Evolutionary conservation across 345 rosid species (phyloP), one percentile per base, ranked within the genome.

Genomic region (Citrus unshiu): DNA sequence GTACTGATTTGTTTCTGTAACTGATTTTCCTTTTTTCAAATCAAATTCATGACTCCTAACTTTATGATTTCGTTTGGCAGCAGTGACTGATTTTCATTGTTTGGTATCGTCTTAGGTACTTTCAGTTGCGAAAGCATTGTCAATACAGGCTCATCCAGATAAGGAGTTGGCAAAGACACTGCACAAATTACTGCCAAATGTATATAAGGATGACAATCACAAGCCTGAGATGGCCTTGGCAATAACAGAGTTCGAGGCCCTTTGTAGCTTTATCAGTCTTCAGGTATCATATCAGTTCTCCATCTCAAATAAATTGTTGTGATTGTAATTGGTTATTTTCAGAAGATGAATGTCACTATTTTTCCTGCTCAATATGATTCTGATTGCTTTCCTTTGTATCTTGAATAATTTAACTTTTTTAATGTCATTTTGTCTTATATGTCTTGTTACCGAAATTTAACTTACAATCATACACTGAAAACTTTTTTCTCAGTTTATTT

Each of bases 191-290:
- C 92, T 63, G 67, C 99, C 99, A 27, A 76, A 87, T 88, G 82
- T 87, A 59, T 97, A 94, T 46, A 93, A 91, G 89, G 98, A 97
- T 64, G 95, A 82, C 61, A 97, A 93, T 85, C 98, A 97, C 85
- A 97, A 97, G 86, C 98, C 95, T 29, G 99, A 97, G 79, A 97
- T 97, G 99, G 99, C 99, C 71, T 88, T 97, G 88, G 99, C 99
- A 4, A 83, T 91, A 54, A 97, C 99, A 6, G 87, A 93, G 78
- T 94, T 93, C 79, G 95, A 93, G 83, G 99, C 99, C 49, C 92
- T 96, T 9, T 96, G 98, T 81, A 92, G 99, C 54, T 93, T 96
- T 78, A 85, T 93, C 72, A 85, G 89, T 83, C 87, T 86, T 64
- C 84, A 90, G 97, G 98, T 95, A 81, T 35, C 63, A 34, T 39